Evolutionary conservation across 176 grass and related monocot genomes (phyloP), one percentile per base, ranked within the genome.

Genomic region (Hyparrhenia diplandra): DNA sequence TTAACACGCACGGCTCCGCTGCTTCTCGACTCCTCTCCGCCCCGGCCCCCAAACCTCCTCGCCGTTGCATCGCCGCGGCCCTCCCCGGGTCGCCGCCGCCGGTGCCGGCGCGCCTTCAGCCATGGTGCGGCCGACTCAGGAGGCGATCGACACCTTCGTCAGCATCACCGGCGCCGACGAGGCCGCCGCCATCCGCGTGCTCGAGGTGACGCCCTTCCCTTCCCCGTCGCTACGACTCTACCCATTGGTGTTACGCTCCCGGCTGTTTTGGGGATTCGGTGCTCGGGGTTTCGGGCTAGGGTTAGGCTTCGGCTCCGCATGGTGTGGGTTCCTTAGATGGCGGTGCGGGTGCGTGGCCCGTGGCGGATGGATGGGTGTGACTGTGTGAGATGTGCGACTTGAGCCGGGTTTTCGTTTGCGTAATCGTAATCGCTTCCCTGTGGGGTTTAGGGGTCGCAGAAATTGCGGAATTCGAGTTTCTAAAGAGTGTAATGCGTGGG

Each of bases 91-190:
- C 39, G 51, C 61, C 52, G n/a, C n/a, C n/a, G 40, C 18, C 20
- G 51, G 23, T 6, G 41, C 24, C 28, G 60, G 76, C 12, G 47
- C 47, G 28, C 28, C 54, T 69, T 12, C 12, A 17, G 25, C 66
- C 35, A 99, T 99, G 93, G 85, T 90, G n/a, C n/a, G n/a, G n/a
- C n/a, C n/a, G 14, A 10, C 88, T 42, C 90, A 74, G 86, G 93
- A 99, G 35, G 83, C 85, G 90, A 96, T 99, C 89, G 93, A 90
- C 24, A 91, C 88, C 67, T 99, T 93, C 80, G 69, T 99, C 32
- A 78, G 80, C 86, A 96, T 99, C 87, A 99, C 93, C 41, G 88
- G 91, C 40, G 68, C 90, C 76, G 76, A 88, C 63, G 89, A 90
- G 67, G 76, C 85, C 58, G 79, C 78, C 65, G 93, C 97, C n/a